These are phyloP conservation scores for Adansonia madagascariensis DNA, from an alignment of 441 rosid species.

Conservation along the genomic window DNA sequence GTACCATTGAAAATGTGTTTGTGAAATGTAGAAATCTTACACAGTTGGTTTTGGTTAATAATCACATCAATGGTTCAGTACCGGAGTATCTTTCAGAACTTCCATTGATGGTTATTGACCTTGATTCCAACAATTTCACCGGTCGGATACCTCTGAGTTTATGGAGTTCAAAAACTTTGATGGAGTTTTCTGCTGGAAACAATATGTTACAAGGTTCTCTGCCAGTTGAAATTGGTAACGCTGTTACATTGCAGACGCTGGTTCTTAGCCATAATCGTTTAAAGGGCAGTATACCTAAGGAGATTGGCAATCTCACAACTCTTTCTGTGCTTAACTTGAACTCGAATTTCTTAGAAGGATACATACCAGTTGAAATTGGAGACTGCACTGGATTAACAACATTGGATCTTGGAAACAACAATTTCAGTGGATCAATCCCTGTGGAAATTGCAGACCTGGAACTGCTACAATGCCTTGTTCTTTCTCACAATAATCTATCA, in stretches of 20 bases:
- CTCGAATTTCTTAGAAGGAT: constrained; percentile 64
- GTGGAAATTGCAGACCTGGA: constrained; percentile 53
- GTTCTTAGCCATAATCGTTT: constrained; percentile 65
- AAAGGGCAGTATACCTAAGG: constrained; percentile 63
- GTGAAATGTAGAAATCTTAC: constrained; percentile 60
- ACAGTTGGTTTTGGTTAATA: constrained; percentile 59
- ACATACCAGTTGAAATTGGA: constrained; percentile 67
- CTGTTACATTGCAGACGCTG: constrained; percentile 56
- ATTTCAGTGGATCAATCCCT: constrained; percentile 72
- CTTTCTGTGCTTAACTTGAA: constrained; percentile 74
- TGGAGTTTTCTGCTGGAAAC: constrained; percentile 82
- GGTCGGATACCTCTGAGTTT: constrained; percentile 65
- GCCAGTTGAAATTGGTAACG: constrained; percentile 62
- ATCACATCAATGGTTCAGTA: constrained; percentile 60
- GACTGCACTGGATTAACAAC: constrained; percentile 69
- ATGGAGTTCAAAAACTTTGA: constrained; percentile 64
- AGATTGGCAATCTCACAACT: constrained; percentile 63
- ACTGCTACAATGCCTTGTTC: constrained; percentile 82
- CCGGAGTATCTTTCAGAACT: constrained; percentile 73
- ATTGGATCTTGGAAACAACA: constrained; percentile 80
- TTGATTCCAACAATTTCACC: constrained; percentile 78
- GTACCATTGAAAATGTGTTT: constrained; percentile 66
- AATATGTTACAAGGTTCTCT: constrained; percentile 67
- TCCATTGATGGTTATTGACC: constrained; percentile 69
- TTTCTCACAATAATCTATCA: constrained; percentile 71